Conservation (phyloP, 2,329 filamentous ascomycete species). For the Ophiostoma angusticollis region DNA sequence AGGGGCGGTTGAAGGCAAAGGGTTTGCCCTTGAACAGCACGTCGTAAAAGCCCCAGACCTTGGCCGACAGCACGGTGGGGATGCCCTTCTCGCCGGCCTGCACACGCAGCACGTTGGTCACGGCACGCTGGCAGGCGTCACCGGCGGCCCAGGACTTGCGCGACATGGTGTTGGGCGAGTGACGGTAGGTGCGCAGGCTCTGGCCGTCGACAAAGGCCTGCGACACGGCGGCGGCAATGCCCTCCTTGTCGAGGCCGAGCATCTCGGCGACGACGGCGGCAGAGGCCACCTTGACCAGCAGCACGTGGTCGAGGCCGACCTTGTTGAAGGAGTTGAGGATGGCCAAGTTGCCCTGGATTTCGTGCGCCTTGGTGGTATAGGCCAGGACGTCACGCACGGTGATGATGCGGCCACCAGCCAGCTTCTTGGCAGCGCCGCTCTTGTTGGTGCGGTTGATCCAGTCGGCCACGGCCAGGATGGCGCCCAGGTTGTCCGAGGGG, state of each 20-base stretch:
- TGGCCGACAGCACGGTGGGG: constrained; percentile 83
- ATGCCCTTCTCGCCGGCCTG: constrained; percentile 83
- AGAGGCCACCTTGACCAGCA: constrained; percentile 93
- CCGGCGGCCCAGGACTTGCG: constrained; percentile 98
- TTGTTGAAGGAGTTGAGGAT: constrained; percentile 98
- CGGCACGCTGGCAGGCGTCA: constrained; percentile 91
- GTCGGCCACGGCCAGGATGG: constrained; percentile 91
- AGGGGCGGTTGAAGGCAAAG: constrained; percentile 91
- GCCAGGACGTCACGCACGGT: constrained; percentile 85
- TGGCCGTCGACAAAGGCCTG: constrained; percentile 98
- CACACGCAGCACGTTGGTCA: constrained; percentile 84
- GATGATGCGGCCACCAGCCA: constrained; percentile 77
- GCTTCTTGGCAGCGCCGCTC: constrained; percentile 20
- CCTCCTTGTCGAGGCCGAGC: constrained; percentile 76
- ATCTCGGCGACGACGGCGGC: constrained; percentile 91
- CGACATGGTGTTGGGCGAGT: constrained; percentile 98
- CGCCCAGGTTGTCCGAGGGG: constrained; percentile 93
- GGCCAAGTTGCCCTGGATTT: constrained; percentile 94
- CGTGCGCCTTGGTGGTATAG: constrained; percentile 98
- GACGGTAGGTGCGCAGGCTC: constrained; percentile 89
- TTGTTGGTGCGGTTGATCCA: constrained; percentile 90
- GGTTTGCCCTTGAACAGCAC: constrained; percentile 92
- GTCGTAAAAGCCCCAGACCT: constrained; percentile 97
- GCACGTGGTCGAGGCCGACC: constrained; percentile 94
- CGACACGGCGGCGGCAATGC: constrained; percentile 89